These are phyloP conservation scores for Solanum habrochaites DNA, from an alignment of 257 asterid genomes.

Conservation along the genomic window DNA sequence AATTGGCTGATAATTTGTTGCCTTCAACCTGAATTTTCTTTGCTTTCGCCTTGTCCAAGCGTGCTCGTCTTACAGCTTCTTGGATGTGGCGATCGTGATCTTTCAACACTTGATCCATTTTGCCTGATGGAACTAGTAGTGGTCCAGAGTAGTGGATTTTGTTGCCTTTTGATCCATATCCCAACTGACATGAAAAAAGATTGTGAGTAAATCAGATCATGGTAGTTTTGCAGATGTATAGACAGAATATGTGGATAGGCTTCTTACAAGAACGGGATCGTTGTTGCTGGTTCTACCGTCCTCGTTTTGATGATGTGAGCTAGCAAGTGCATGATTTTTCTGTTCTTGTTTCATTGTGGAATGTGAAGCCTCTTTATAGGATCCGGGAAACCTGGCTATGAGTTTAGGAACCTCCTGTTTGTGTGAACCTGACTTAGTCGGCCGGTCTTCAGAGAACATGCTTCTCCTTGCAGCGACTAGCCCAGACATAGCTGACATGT, in stretches of 20 bases:
- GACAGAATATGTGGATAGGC: background rate
- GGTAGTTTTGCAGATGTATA: background rate
- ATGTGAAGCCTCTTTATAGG: slow-evolving; percentile 72
- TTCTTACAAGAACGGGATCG: slow-evolving; percentile 53
- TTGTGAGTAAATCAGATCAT: background rate
- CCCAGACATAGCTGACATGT: slow-evolving; percentile 62
- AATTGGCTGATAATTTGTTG: slow-evolving; percentile 41
- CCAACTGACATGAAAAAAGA: slow-evolving; percentile 27
- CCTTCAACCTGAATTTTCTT: slow-evolving; percentile 50
- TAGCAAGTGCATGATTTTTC: slow-evolving; percentile 13
- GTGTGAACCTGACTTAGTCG: slow-evolving; percentile 37
- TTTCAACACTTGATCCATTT: slow-evolving; percentile 77
- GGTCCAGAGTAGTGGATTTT: slow-evolving; percentile 96
- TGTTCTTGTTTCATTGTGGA: slow-evolving; percentile 34
- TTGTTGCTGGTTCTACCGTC: slow-evolving; percentile 44
- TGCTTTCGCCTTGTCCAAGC: slow-evolving; percentile 73
- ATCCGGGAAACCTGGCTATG: slow-evolving; percentile 68
- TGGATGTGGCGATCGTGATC: slow-evolving; percentile 90
- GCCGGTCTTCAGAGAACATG: slow-evolving; percentile 54
- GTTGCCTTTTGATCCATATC: slow-evolving; percentile 69
- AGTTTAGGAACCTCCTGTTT: slow-evolving; percentile 67
- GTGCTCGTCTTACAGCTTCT: slow-evolving; percentile 84
- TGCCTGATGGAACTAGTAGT: slow-evolving; percentile 68
- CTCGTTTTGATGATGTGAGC: slow-evolving; percentile 36
- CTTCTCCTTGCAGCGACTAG: slow-evolving; percentile 79